Evolutionary conservation across 257 asterid species (phyloP).

Genomic region (Jacaranda mimosifolia): DNA sequence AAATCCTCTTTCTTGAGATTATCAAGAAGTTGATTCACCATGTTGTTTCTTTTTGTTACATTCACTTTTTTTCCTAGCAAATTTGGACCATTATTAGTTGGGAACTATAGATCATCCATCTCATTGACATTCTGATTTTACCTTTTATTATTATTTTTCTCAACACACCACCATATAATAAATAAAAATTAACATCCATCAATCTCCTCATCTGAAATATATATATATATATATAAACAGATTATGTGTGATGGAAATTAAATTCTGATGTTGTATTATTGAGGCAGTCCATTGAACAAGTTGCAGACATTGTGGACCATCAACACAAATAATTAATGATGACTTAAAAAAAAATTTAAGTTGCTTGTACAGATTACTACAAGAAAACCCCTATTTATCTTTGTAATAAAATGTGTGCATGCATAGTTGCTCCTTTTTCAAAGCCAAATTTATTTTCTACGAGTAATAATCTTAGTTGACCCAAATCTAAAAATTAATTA

Average conservation of each 20-base stretch:
- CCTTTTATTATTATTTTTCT: slow-evolving; percentile 19
- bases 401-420: neutral
- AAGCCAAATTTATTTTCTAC: neutral
- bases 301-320: slow-evolving; percentile 44
- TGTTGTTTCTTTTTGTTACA: slow-evolving; percentile 14
- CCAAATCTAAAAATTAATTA: neutral
- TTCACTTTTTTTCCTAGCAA: slow-evolving; percentile 28
- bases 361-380: slow-evolving; percentile 28
- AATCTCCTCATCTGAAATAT: slow-evolving; percentile 29
- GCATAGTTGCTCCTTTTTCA: neutral
- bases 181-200: slow-evolving; percentile 2
- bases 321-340: slow-evolving; percentile 16
- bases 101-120: slow-evolving; percentile 42
- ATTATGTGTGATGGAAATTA: slow-evolving; percentile 38
- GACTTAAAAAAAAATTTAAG: slow-evolving; percentile 18
- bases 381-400: neutral
- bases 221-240: slow-evolving; percentile 31
- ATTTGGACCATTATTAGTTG: slow-evolving; percentile 55
- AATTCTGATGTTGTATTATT: slow-evolving; percentile 39
- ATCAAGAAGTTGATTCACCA: slow-evolving; percentile 32
- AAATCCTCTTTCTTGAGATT: slow-evolving; percentile 32
- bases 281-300: slow-evolving; percentile 25
- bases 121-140: slow-evolving; percentile 36
- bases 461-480: slow-evolving; percentile 8
- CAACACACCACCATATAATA: slow-evolving; percentile 32